A percentile compares a stretch with the other conserved stretches of the same genome.
Evolutionary conservation across 257 asterid genomes (phyloP).

Genomic region (Nemophila menziesii): DNA sequence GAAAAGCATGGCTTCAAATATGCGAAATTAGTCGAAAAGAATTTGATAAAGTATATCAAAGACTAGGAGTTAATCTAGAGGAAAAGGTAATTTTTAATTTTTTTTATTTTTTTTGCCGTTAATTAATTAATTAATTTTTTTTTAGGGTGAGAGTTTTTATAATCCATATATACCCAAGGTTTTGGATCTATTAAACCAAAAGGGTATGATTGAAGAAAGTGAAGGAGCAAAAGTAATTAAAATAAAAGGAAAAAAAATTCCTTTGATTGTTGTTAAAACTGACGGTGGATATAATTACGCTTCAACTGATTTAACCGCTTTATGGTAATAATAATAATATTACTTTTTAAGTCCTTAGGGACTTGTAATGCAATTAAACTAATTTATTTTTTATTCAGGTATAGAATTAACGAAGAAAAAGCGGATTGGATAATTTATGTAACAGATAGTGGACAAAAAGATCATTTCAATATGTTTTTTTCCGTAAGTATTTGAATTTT

Average conservation of each 20-base stretch:
- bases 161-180: slow-evolving; percentile 67
- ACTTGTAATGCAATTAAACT: no score
- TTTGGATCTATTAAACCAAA: slow-evolving; percentile 39
- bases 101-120: no score
- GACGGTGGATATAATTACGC: slow-evolving; percentile 97
- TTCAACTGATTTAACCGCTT: slow-evolving; percentile 84
- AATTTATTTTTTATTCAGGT: slow-evolving; percentile 33
- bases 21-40: slow-evolving; percentile 81
- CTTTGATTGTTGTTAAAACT: slow-evolving; percentile 82
- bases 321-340: slow-evolving; percentile 81
- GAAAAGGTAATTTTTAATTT: slow-evolving; percentile 62
- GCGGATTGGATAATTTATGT: slow-evolving; percentile 90
- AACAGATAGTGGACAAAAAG: slow-evolving; percentile 84
- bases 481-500: slow-evolving; percentile 38
- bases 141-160: slow-evolving; percentile 94
- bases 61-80: slow-evolving; percentile 70
- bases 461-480: slow-evolving; percentile 90
- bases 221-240: slow-evolving; percentile 91
- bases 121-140: neutral
- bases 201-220: slow-evolving; percentile 74
- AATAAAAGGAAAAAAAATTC: slow-evolving; percentile 66
- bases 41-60: slow-evolving; percentile 50
- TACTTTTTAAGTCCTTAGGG: no score
- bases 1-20: slow-evolving; percentile 72
- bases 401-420: slow-evolving; percentile 78